These are phyloP conservation scores for Nicotiana paniculata DNA, from an alignment of 257 asterid genomes.

Conservation along the genomic window DNA sequence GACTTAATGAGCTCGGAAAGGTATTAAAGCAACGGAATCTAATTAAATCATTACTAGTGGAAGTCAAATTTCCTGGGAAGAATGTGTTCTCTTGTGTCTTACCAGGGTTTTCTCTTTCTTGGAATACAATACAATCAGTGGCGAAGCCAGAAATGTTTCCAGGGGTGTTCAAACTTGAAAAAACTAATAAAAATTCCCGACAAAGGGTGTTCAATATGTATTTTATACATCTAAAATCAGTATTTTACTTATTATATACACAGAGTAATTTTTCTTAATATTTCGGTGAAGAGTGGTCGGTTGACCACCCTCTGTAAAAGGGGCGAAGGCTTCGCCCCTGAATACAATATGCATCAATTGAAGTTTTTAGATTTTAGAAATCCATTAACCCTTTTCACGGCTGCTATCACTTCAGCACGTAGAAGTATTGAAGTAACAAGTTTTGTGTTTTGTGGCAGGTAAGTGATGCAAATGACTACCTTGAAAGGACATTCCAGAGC, in stretches of 20 bases:
- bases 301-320: no score
- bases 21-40: constrained; percentile 23
- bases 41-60: not conserved
- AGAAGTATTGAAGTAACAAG: not conserved
- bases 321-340: no score
- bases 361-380: not conserved
- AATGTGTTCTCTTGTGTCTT: not conserved
- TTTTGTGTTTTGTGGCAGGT: constrained; percentile 40
- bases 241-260: no score
- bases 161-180: no score
- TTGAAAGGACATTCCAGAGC: constrained; percentile 92
- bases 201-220: no score
- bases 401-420: not conserved
- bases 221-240: no score
- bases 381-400: not conserved
- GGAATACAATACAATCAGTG: not conserved
- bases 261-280: no score
- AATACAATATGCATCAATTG: not conserved
- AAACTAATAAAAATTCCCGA: no score
- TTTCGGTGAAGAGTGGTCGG: no score
- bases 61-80: not conserved
- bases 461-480: constrained; percentile 80
- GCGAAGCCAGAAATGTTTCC: no score
- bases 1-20: constrained; percentile 84
- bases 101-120: not conserved